Evolutionary conservation across 257 asterid species (phyloP), one percentile per base, ranked within the genome.

Genomic region (Handroanthus guayacan): DNA sequence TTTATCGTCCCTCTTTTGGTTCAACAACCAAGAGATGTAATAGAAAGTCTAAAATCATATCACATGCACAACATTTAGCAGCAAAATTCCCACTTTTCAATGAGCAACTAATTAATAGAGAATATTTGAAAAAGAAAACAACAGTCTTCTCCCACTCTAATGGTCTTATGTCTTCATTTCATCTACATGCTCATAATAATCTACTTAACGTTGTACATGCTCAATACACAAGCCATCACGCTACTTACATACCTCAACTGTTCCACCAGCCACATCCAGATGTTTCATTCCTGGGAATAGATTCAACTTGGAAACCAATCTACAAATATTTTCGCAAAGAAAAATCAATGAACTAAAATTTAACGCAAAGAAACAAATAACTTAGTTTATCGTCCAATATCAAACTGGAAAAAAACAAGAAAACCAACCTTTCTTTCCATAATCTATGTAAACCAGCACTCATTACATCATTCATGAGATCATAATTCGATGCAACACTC

Each of bases 261-360:
- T 95, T 76, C 99, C 99, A 78, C 98, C 99, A 69, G 99, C 99
- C 80, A 95, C 98, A 84, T 95, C 99, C 56, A 95, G 98, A 85
- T 92, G 99, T 87, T 89, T 95, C 93, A 89, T 95, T 67, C 99
- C 98, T 2, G 97, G 97, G 84, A 91, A 95, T 5, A 97, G 98
- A 80, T 89, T 90, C 93, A 95, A 85, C 78, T 89, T 87, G 25
- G 94, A 86, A 68, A 95, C 96, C 83, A 95, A 81, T 80, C 99
- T 95, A 76, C 79, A 62, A 60, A 17, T 25, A 65, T 67, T 58
- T 56, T 3, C 75, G 14, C 36, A 69, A 47, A 69, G 31, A 77
- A 36, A 39, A 58, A 62, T 70, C 36, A 20, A 72, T 78, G 13
- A 79, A 38, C 16, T 13, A 37, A 11, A 43, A 70, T 12, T 38